phyloP scores from a whole-genome alignment of 495 filamentous ascomycete genomes.

The Tuber aestivum region DNA sequence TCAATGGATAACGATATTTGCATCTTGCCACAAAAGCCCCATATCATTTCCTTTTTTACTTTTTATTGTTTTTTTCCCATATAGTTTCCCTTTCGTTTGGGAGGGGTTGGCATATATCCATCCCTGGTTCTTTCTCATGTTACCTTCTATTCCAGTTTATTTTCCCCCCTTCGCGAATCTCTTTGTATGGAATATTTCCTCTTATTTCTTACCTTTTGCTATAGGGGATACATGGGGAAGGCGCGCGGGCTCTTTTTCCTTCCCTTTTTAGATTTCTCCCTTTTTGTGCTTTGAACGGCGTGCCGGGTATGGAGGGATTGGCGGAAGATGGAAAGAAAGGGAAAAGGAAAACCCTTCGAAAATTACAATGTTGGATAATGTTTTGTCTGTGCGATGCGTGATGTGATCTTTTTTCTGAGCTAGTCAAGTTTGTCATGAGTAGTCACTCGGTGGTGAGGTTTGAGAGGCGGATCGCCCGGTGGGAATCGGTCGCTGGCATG shows the following conservation, averaged over 20 bases:
- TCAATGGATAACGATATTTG: not conserved
- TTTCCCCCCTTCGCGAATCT: not conserved
- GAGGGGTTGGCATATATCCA: not conserved
- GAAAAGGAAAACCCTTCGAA: not conserved
- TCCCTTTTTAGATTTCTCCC: constrained; percentile 3
- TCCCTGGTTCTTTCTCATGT: not conserved
- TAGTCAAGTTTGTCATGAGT: not conserved
- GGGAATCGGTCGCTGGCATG: not conserved
- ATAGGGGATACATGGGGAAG: constrained; percentile 1
- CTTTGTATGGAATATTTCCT: not conserved
- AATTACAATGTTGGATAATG: not conserved
- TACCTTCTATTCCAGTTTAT: not conserved
- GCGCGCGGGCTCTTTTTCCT: not conserved
- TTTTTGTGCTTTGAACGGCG: constrained; percentile 1
- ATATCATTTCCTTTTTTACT: not conserved
- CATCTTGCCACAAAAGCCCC: not conserved
- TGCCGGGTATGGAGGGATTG: not conserved
- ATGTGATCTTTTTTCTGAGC: not conserved
- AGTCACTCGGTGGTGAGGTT: not conserved
- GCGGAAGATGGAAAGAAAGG: not conserved
- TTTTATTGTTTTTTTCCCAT: not conserved
- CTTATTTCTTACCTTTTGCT: not conserved
- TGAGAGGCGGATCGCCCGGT: not conserved
- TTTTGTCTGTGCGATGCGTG: not conserved
- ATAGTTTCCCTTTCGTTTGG: not conserved